Conservation (phyloP, 495 filamentous ascomycete genomes). For the Aspergillus homomorphus region DNA sequence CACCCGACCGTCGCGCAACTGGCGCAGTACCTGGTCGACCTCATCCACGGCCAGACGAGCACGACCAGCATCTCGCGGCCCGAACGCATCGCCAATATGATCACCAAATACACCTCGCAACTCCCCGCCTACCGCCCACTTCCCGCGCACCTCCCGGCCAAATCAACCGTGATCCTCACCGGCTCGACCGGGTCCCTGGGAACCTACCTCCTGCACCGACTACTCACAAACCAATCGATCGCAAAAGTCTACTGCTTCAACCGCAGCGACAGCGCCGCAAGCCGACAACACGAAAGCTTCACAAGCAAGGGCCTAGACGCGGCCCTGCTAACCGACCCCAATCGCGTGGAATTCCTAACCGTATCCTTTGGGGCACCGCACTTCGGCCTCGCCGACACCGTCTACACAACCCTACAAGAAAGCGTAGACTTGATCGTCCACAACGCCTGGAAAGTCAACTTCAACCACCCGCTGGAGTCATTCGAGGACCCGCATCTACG, state of each 20-base stretch:
- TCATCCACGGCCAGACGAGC: slow-evolving; percentile 18
- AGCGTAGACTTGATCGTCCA: slow-evolving; percentile 53
- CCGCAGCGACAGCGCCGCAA: slow-evolving; percentile 28
- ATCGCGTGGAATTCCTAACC: slow-evolving; percentile 43
- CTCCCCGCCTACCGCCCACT: slow-evolving; percentile 19
- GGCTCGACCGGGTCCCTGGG: slow-evolving; percentile 60
- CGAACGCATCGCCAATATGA: slow-evolving; percentile 19
- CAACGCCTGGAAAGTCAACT: slow-evolving; percentile 63
- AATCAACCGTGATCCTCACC: slow-evolving; percentile 44
- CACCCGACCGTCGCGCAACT: slow-evolving; percentile 29
- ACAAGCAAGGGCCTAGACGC: slow-evolving; percentile 13
- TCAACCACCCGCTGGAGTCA: slow-evolving; percentile 53
- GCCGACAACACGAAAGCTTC: slow-evolving; percentile 15
- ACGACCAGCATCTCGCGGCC: slow-evolving; percentile 11
- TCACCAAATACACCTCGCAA: slow-evolving; percentile 20
- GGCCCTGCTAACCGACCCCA: slow-evolving; percentile 6
- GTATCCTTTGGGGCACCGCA: slow-evolving; percentile 43
- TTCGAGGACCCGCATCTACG: slow-evolving; percentile 53
- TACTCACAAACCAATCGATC: slow-evolving; percentile 34
- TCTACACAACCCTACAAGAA: slow-evolving; percentile 36
- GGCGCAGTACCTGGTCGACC: slow-evolving; percentile 15
- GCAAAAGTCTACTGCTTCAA: slow-evolving; percentile 56
- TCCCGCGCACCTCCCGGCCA: not conserved
- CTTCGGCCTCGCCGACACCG: slow-evolving; percentile 40
- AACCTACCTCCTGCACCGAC: slow-evolving; percentile 50